Percentiles rank a stretch among this genome's conserved stretches.
phyloP scores from a whole-genome alignment of 177 flowering plant species.

The Vitis hybrid region DNA sequence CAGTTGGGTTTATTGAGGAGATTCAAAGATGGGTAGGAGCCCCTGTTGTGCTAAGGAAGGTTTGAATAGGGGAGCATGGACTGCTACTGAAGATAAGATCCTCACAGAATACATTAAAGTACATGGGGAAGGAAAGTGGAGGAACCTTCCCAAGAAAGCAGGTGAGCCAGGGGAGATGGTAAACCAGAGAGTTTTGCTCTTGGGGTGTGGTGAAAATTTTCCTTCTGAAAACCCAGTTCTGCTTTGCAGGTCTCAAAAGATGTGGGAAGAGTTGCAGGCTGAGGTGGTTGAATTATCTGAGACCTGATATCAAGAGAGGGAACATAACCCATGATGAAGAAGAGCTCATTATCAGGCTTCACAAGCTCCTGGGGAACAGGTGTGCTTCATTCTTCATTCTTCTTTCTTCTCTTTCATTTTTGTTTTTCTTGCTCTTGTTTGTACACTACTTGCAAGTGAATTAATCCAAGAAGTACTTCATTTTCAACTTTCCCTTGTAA shows the following conservation, averaged over 20 bases:
- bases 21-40: constrained; percentile 37
- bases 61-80: constrained; percentile 50
- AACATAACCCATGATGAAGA: constrained; percentile 31
- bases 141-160: constrained; percentile 42
- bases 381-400: neutral
- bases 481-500: no score
- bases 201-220: no score
- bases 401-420: neutral
- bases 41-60: constrained; percentile 45
- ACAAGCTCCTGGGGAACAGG: constrained; percentile 38
- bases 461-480: no score
- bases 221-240: no score
- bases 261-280: constrained; percentile 38
- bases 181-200: no score
- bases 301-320: constrained; percentile 37
- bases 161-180: constrained; percentile 15
- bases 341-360: constrained; percentile 35
- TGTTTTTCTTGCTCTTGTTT: neutral
- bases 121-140: constrained; percentile 49
- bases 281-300: constrained; percentile 33
- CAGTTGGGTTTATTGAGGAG: neutral
- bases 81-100: constrained; percentile 37
- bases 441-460: neutral
- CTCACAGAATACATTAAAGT: constrained; percentile 28
- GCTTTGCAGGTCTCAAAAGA: constrained; percentile 22